These are phyloP conservation scores for Cystoderma amianthinum DNA, from an alignment of 768 basidiomycete species.

Conservation along the genomic window DNA sequence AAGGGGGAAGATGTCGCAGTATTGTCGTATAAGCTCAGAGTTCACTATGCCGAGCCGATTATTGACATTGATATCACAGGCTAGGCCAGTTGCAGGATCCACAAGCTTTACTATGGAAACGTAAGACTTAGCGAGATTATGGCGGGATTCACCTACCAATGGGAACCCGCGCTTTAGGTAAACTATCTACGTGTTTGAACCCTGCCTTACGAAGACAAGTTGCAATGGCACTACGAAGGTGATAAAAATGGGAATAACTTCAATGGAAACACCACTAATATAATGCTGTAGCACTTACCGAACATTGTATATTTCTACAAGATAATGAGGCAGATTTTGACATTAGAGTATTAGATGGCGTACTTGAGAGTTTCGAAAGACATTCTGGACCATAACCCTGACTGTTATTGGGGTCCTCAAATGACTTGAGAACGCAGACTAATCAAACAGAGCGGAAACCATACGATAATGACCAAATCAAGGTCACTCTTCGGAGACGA, in stretches of 20 bases:
- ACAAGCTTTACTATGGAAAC: constrained; percentile 39
- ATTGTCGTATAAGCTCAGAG: constrained; percentile 41
- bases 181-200: constrained; percentile 21
- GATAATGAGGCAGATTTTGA: constrained; percentile 4
- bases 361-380: too few species aligned
- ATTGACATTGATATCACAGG: constrained; percentile 58
- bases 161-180: constrained; percentile 32
- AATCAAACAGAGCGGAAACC: too few species aligned
- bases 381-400: too few species aligned
- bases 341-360: constrained; percentile 10
- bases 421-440: too few species aligned
- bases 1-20: constrained; percentile 38
- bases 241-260: too few species aligned
- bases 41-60: constrained; percentile 49
- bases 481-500: constrained; percentile 35
- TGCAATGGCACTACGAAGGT: constrained; percentile 22
- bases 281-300: constrained; percentile 8
- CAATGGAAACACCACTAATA: neutral
- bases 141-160: constrained; percentile 22
- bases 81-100: constrained; percentile 31
- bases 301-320: constrained; percentile 20
- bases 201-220: constrained; percentile 18
- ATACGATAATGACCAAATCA: constrained; percentile 45
- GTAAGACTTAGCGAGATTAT: constrained; percentile 1
- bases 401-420: too few species aligned